phyloP scores from a whole-genome alignment of 2,329 filamentous ascomycete genomes.

The Clonostachys rosea region DNA sequence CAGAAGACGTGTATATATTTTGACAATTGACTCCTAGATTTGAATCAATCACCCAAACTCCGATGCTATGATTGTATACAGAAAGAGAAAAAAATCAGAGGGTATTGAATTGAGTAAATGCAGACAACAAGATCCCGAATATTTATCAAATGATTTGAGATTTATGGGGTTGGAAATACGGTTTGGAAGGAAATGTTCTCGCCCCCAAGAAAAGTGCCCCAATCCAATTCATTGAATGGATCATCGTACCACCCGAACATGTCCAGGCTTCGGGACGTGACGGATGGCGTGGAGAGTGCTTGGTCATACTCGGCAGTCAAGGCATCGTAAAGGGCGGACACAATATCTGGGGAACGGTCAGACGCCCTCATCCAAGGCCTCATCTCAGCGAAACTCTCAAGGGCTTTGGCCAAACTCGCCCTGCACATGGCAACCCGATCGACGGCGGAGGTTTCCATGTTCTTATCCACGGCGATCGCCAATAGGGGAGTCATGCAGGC shows the following conservation, averaged over 20 bases:
- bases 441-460: constrained; percentile 4
- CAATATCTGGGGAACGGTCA: constrained; percentile 15
- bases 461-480: constrained; percentile 16
- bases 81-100: too few species aligned
- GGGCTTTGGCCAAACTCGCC: constrained; percentile 13
- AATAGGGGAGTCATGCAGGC: constrained; percentile 21
- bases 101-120: too few species aligned
- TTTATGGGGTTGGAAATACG: constrained; percentile 7
- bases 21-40: too few species aligned
- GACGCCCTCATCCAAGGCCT: constrained; percentile 17
- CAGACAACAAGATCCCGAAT: too few species aligned
- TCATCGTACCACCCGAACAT: constrained; percentile 18
- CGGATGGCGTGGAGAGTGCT: constrained; percentile 12
- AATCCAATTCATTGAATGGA: constrained; percentile 16
- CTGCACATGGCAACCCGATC: constrained; percentile 9
- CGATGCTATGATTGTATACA: too few species aligned
- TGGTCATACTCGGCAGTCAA: constrained; percentile 11
- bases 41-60: too few species aligned
- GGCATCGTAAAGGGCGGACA: constrained; percentile 16
- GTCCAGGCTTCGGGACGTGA: constrained; percentile 9
- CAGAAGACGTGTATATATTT: too few species aligned
- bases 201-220: constrained; percentile 14
- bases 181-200: constrained; percentile 7
- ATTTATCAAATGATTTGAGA: background rate
- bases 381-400: constrained; percentile 17